Conservation (phyloP, 176 grass and related monocot species). For the Carex myosuroides region DNA sequence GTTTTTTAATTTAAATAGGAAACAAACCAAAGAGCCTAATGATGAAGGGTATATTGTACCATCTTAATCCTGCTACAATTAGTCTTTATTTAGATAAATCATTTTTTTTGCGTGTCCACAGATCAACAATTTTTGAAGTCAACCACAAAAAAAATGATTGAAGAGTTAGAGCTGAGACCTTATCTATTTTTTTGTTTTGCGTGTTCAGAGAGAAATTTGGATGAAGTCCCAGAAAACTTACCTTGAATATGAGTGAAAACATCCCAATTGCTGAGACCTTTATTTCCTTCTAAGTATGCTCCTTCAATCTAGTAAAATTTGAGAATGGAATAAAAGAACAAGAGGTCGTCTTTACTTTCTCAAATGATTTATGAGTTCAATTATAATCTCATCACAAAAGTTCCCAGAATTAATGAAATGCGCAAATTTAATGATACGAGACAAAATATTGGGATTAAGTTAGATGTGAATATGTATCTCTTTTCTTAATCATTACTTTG, state of each 20-base stretch:
- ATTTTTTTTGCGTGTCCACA: too few species aligned
- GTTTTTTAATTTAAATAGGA: neutral
- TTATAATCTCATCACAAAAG: neutral
- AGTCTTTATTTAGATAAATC: too few species aligned
- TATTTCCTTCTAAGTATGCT: slow-evolving; percentile 57
- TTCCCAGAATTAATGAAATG: neutral
- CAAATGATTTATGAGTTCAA: too few species aligned
- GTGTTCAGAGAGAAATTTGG: neutral
- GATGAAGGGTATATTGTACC: too few species aligned
- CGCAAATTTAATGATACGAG: too few species aligned
- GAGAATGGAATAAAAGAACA: neutral
- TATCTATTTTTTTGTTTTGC: too few species aligned
- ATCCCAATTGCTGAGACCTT: slow-evolving; percentile 77
- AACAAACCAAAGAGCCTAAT: neutral
- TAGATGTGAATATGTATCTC: neutral
- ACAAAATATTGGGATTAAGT: neutral
- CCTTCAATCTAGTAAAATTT: slow-evolving; percentile 48
- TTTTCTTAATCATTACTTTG: neutral
- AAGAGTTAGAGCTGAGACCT: neutral
- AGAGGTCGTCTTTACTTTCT: neutral
- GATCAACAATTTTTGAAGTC: too few species aligned
- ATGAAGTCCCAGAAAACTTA: slow-evolving; percentile 5
- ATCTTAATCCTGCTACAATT: too few species aligned
- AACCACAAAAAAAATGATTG: too few species aligned
- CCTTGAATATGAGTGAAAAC: slow-evolving; percentile 39